These are phyloP conservation scores for Podospora fimiseda DNA, from an alignment of 495 filamentous ascomycete genomes.

Conservation along the genomic window DNA sequence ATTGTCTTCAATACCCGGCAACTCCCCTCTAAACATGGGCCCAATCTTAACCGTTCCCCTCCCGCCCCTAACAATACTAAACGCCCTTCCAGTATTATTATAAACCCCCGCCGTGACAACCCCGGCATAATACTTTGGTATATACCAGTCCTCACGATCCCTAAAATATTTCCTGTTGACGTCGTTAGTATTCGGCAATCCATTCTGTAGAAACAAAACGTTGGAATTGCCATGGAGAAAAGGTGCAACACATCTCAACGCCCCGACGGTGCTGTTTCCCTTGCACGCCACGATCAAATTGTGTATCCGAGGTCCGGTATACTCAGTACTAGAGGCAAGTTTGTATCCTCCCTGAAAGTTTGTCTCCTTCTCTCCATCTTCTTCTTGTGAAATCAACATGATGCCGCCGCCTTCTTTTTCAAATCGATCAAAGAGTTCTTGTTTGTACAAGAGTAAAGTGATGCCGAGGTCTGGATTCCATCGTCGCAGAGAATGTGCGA, in stretches of 20 bases:
- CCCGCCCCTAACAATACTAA: slow-evolving; percentile 55
- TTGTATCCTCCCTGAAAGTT: not conserved
- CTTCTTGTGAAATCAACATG: not conserved
- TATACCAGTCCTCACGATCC: slow-evolving; percentile 46
- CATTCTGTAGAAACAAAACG: slow-evolving; percentile 71
- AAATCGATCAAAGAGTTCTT: not conserved
- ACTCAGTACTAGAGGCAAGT: not conserved
- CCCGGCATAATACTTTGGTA: slow-evolving; percentile 62
- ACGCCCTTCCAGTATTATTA: slow-evolving; percentile 34
- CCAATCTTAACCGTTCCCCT: slow-evolving; percentile 50
- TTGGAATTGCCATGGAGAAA: slow-evolving; percentile 55
- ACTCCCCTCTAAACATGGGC: not conserved
- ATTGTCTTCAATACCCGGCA: not conserved
- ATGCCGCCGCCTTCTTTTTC: not conserved
- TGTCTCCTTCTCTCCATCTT: not conserved
- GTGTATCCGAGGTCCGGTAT: slow-evolving; percentile 31
- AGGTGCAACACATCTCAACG: slow-evolving; percentile 49
- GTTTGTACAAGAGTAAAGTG: not conserved
- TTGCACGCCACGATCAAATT: slow-evolving; percentile 70
- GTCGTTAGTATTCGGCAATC: slow-evolving; percentile 56
- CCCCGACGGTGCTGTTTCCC: slow-evolving; percentile 47
- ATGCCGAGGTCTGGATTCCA: not conserved
- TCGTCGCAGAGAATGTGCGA: not conserved
- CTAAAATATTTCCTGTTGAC: slow-evolving; percentile 56
- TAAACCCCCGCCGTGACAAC: slow-evolving; percentile 63